These are phyloP conservation scores for Lindgomyces ingoldianus DNA, from an alignment of 495 filamentous ascomycete genomes.

Conservation along the genomic window DNA sequence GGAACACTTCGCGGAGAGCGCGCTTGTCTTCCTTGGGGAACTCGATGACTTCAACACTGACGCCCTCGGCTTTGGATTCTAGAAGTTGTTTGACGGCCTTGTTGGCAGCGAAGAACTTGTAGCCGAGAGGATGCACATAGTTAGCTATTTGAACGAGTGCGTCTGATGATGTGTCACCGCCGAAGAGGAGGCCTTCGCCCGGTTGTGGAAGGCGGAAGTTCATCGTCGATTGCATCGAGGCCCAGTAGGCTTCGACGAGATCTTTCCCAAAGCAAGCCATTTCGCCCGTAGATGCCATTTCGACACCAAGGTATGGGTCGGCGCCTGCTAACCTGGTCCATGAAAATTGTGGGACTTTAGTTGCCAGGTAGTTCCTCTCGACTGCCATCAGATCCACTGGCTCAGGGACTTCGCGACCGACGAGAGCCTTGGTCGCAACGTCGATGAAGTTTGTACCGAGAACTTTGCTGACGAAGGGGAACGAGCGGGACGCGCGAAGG, in stretches of 20 bases:
- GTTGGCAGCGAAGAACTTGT: constrained; percentile 89
- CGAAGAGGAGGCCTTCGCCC: constrained; percentile 91
- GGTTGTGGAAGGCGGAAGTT: constrained; percentile 95
- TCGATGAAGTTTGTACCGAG: constrained; percentile 97
- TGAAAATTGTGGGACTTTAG: constrained; percentile 97
- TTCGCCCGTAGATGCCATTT: constrained; percentile 96
- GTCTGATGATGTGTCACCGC: constrained; percentile 69
- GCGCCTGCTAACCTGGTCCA: constrained; percentile 99
- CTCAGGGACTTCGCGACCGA: constrained; percentile 81
- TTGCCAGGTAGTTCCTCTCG: constrained; percentile 88
- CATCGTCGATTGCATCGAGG: constrained; percentile 94
- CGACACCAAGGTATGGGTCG: constrained; percentile 95
- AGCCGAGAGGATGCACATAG: constrained; percentile 82
- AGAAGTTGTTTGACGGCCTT: constrained; percentile 77
- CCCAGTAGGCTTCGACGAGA: constrained; percentile 95
- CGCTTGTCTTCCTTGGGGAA: constrained; percentile 97
- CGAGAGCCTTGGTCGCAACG: constrained; percentile 88
- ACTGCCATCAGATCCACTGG: constrained; percentile 84
- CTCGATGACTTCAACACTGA: constrained; percentile 85
- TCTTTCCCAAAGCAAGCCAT: constrained; percentile 98
- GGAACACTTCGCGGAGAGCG: constrained; percentile 89
- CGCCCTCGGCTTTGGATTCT: constrained; percentile 65
- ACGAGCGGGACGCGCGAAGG: constrained; percentile 93
- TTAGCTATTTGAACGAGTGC: constrained; percentile 76
- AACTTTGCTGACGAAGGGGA: constrained; percentile 97